Evolutionary conservation across 2,329 filamentous ascomycete genomes (phyloP), one percentile per base, ranked within the genome.

Genomic region (Endoconidiophora laricicola): DNA sequence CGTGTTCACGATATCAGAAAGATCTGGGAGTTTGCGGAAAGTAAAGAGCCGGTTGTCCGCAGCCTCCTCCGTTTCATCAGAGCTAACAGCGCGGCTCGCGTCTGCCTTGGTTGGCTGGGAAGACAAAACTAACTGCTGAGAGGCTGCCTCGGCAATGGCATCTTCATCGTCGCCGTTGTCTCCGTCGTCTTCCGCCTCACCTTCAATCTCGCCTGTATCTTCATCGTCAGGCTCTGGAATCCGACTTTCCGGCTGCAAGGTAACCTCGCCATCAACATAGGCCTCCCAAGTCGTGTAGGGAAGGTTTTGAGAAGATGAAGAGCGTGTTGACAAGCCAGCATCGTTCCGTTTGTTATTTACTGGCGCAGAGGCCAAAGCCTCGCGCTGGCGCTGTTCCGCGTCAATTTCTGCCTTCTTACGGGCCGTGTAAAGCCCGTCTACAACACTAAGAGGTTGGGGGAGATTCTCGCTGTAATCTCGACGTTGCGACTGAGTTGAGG

Each of bases 281-380:
- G 67, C 64, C 2, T 64, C 68, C 6, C 69, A 58, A 39, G 66
- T 56, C 18, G 64, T 57, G 62, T 65, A 69, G 20, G 61, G 60
- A 2, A 64, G 38, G 29, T 16, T 44, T 14, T 20, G 36, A 49
- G 29, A 44, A 22, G 24, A n/a, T 6, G 22, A 41, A 37, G 47
- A 46, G 44, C 38, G 14, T 37, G 44, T 16, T 24, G 44, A 46
- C 33, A 37, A 46, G 14, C 3, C 37, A 20, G 44, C 24, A 6
- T 18, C 29, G 29, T 33, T 24, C 14, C 10, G 44, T 3, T 26
- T 37, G 4, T 37, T 37, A 46, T n/a, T 33, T 24, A 23, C 44
- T 18, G 12, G 29, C 29, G 33, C 18, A 6, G 44, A 46, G 24
- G 20, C 36, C 44, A 14, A 46, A 46, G 44, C 20, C 33, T 39